Evolutionary conservation across 768 basidiomycete genomes (phyloP), one percentile per base, ranked within the genome.

Genomic region (Rhodotorula babjevae): DNA sequence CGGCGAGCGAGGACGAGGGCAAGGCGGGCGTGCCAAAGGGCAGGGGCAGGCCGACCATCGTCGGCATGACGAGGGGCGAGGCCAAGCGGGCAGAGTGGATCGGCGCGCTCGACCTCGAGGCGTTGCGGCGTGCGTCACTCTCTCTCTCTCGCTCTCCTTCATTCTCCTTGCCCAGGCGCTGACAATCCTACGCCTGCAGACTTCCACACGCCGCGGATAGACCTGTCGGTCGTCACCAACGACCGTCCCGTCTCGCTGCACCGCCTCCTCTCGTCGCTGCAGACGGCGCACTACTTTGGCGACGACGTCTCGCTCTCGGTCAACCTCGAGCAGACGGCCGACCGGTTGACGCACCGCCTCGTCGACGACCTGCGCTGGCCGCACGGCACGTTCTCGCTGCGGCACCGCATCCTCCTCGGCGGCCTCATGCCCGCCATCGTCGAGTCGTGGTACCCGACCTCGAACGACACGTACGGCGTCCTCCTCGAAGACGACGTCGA

Each of bases 401-500:
- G 91, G 65, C 90, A 88, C 77, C 86, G 92, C 36, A 84, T 92
- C 67, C 81, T 90, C n/a, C 88, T 87, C 68, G 91, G 87, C 4
- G 92, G 91, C 9, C 83, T 93, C 29, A 85, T 93, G 65, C 85
- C 90, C 6, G 90, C 92, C 12, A 87, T 94, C 23, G 89, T 92
- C 23, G 92, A 93, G 81, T 90, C 90, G 10, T 94, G 92, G 91
- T 93, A 91, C 78, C 92, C 92, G 10, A 81, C 83, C 36, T 84
- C 85, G 44, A 85, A 91, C 71, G 82, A 93, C 76, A 86, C 87
- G 3, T 92, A 92, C 78, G 91, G 89, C 14, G 79, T 93, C 29
- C 81, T 93, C 29, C 84, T 93, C 31, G 92, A 93, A 80, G 92
- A 93, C 77, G 92, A 94, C 78, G 84, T 92, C 18, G 92, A 94